These are phyloP conservation scores for Byssothecium circinans DNA, from an alignment of 2,329 filamentous ascomycete genomes.

Conservation along the genomic window DNA sequence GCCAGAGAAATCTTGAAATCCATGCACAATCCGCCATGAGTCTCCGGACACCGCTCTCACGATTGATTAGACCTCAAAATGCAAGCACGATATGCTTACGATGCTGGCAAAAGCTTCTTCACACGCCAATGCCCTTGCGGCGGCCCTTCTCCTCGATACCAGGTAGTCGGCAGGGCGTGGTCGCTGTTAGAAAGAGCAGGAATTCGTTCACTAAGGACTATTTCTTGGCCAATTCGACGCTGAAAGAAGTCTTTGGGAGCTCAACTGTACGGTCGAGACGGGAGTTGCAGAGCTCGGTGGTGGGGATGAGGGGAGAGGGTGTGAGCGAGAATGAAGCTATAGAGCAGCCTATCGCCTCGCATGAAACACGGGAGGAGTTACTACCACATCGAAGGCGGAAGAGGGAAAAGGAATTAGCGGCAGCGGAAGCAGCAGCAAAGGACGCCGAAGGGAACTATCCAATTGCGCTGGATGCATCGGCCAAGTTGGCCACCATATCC, in stretches of 20 bases:
- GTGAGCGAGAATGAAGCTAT: conserved; percentile 9
- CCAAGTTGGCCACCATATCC: conserved; percentile 60
- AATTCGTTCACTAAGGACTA: conserved; percentile 42
- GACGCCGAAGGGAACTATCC: conserved; percentile 33
- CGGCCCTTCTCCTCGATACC: conserved; percentile 33
- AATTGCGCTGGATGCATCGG: conserved; percentile 61
- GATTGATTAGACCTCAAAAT: conserved; percentile 33
- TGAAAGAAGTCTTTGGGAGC: conserved; percentile 36
- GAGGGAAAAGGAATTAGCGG: conserved; percentile 28
- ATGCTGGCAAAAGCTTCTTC: conserved; percentile 37
- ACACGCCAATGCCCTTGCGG: conserved; percentile 21
- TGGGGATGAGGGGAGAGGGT: conserved; percentile 11
- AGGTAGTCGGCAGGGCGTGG: conserved; percentile 30
- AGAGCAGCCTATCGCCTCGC: conserved; percentile 10
- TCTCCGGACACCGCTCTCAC: conserved; percentile 37
- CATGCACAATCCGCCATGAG: conserved; percentile 38
- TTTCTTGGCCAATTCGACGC: conserved; percentile 42
- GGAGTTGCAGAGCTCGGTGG: conserved; percentile 37
- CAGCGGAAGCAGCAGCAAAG: conserved; percentile 1
- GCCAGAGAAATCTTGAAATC: conserved; percentile 9
- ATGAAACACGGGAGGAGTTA: conserved; percentile 25
- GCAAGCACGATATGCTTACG: conserved; percentile 34
- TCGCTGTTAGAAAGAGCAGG: conserved; percentile 32
- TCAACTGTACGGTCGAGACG: conserved; percentile 23
- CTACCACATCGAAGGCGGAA: conserved; percentile 41